Conservation (phyloP, 306 rosid genomes). For the Fragaria ananassa region DNA sequence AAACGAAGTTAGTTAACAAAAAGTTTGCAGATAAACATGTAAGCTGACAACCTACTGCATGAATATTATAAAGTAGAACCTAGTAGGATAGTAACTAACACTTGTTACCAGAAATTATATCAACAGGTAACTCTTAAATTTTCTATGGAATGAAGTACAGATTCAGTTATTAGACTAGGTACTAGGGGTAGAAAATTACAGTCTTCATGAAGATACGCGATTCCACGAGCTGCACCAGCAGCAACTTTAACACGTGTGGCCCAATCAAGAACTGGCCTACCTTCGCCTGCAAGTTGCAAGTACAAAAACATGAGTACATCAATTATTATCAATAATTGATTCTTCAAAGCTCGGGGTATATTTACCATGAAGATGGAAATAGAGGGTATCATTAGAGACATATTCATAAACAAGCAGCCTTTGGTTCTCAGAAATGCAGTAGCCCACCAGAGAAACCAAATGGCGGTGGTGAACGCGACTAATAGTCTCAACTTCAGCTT, state of each 20-base stretch:
- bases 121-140: neutral
- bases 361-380: slow-evolving; percentile 88
- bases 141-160: neutral
- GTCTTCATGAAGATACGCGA: slow-evolving; percentile 95
- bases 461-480: slow-evolving; percentile 94
- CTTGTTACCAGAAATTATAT: neutral
- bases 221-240: slow-evolving; percentile 91
- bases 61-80: neutral
- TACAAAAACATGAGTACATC: slow-evolving; percentile 18
- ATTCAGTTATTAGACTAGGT: neutral
- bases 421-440: slow-evolving; percentile 65
- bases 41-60: neutral
- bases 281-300: slow-evolving; percentile 44
- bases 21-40: neutral
- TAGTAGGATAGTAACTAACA: neutral
- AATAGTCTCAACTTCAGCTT: slow-evolving; percentile 86
- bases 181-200: slow-evolving; percentile 52
- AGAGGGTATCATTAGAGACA: slow-evolving; percentile 69
- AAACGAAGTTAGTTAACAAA: neutral
- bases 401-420: slow-evolving; percentile 91
- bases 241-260: slow-evolving; percentile 73
- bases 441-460: slow-evolving; percentile 88
- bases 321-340: slow-evolving; percentile 20
- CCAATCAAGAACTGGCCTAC: slow-evolving; percentile 68
- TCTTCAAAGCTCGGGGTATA: slow-evolving; percentile 19